These are phyloP conservation scores for Kluyveromyces dobzhanskii DNA, from an alignment of 805 yeast genomes.

Conservation along the genomic window DNA sequence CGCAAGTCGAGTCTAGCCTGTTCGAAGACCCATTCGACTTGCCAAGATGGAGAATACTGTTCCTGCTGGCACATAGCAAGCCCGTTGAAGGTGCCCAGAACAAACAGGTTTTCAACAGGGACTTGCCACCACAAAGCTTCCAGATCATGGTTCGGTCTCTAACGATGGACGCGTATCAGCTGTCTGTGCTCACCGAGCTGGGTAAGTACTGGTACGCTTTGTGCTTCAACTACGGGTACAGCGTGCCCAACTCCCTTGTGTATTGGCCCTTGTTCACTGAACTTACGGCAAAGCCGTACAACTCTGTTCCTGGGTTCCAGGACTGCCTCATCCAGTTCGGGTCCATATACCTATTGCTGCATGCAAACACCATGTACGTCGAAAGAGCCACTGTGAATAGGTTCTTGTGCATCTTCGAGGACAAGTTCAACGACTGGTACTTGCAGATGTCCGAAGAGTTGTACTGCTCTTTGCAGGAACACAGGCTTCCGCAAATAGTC, in stretches of 20 bases:
- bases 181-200: constrained; percentile 6
- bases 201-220: constrained; percentile 12
- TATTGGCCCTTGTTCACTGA: constrained; percentile 6
- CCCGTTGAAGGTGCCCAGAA: too few relatives aligned
- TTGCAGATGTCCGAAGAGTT: constrained; percentile 5
- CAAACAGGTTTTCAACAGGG: constrained; percentile 2
- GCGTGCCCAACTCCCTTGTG: not conserved
- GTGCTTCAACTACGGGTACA: constrained; percentile 9
- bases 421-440: constrained; percentile 4
- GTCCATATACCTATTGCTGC: constrained; percentile 7
- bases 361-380: constrained; percentile 5
- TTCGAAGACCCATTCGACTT: constrained; percentile 1
- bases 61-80: constrained; percentile 8
- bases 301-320: constrained; percentile 2
- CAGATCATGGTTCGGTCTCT: constrained; percentile 3
- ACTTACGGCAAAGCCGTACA: constrained; percentile 5
- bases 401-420: constrained; percentile 6
- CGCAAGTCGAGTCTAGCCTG: constrained; percentile 6
- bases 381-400: constrained; percentile 5
- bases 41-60: constrained; percentile 9
- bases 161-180: not conserved
- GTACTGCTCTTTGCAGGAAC: constrained; percentile 7
- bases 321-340: constrained; percentile 8
- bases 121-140: constrained; percentile 5
- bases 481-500: constrained; percentile 9